phyloP scores from a whole-genome alignment of 495 filamentous ascomycete species.

The Monascus purpureus region DNA sequence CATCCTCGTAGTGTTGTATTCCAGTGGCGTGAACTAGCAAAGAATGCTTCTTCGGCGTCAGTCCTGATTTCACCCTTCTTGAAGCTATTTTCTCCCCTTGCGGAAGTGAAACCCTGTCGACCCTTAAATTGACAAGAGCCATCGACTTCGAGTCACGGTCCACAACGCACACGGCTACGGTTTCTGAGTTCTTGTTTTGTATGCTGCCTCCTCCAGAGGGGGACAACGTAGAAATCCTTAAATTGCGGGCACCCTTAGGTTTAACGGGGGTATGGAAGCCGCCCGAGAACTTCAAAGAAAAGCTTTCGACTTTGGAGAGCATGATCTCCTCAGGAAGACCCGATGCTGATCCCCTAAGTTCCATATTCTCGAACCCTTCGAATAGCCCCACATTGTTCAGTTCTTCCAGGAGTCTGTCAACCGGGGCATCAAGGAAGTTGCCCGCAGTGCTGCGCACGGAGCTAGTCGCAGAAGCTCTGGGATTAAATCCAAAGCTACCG shows the following conservation, averaged over 20 bases:
- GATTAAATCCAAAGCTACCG: slow-evolving; percentile 41
- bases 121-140: slow-evolving; percentile 49
- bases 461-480: slow-evolving; percentile 22
- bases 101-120: slow-evolving; percentile 18
- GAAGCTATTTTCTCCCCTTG: slow-evolving; percentile 16
- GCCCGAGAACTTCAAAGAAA: slow-evolving; percentile 45
- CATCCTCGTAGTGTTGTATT: slow-evolving; percentile 32
- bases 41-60: slow-evolving; percentile 12
- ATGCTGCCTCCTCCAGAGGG: slow-evolving; percentile 32
- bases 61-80: slow-evolving; percentile 15
- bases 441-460: slow-evolving; percentile 30
- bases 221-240: slow-evolving; percentile 50
- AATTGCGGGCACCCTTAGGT: slow-evolving; percentile 26
- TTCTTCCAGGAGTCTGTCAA: slow-evolving; percentile 62
- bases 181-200: slow-evolving; percentile 16
- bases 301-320: slow-evolving; percentile 56
- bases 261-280: slow-evolving; percentile 41
- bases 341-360: slow-evolving; percentile 53
- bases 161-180: slow-evolving; percentile 54
- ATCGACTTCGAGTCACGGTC: slow-evolving; percentile 52
- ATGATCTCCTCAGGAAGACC: slow-evolving; percentile 62
- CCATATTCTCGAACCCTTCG: slow-evolving; percentile 56
- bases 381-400: slow-evolving; percentile 48
- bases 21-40: slow-evolving; percentile 27
- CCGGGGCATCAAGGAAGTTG: slow-evolving; percentile 50